Conservation (phyloP, 345 rosid species). For the Gynandropsis gynandra region DNA sequence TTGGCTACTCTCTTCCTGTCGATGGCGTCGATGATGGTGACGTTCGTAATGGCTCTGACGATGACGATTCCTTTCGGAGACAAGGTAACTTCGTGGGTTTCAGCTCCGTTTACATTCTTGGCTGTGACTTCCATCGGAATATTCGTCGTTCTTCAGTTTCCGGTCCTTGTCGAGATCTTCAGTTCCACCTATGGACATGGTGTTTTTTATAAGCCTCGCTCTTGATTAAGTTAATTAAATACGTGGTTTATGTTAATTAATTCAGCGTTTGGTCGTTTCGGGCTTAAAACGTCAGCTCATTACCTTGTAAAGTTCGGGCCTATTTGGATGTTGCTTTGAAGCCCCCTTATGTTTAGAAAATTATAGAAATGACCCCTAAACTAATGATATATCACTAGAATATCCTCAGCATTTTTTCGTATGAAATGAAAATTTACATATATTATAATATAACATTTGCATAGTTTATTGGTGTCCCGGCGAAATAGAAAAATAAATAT, state of each 20-base stretch:
- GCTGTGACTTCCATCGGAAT: conserved; percentile 51
- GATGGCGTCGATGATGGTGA: conserved; percentile 58
- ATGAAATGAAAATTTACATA: too few relatives aligned
- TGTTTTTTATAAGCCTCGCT: conserved; percentile 46
- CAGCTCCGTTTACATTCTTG: conserved; percentile 39
- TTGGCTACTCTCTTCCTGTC: conserved; percentile 58
- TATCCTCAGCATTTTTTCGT: too few relatives aligned
- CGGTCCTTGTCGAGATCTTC: conserved; percentile 59
- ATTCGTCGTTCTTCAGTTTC: conserved; percentile 59
- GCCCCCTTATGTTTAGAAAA: too few relatives aligned
- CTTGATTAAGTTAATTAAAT: neutral
- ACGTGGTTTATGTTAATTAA: neutral
- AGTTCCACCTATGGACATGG: conserved; percentile 50
- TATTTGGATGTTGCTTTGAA: too few relatives aligned
- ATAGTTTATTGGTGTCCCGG: too few relatives aligned
- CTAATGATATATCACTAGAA: too few relatives aligned
- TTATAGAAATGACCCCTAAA: too few relatives aligned
- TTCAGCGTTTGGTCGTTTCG: too few relatives aligned
- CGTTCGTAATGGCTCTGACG: conserved; percentile 36
- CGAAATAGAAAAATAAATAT: too few relatives aligned
- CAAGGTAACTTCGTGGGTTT: conserved; percentile 26
- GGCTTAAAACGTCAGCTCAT: too few relatives aligned
- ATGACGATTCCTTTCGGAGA: conserved; percentile 27
- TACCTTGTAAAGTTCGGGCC: too few relatives aligned
- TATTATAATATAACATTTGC: too few relatives aligned